These are phyloP conservation scores for Suillus discolor DNA, from an alignment of 768 basidiomycete genomes.

Conservation along the genomic window DNA sequence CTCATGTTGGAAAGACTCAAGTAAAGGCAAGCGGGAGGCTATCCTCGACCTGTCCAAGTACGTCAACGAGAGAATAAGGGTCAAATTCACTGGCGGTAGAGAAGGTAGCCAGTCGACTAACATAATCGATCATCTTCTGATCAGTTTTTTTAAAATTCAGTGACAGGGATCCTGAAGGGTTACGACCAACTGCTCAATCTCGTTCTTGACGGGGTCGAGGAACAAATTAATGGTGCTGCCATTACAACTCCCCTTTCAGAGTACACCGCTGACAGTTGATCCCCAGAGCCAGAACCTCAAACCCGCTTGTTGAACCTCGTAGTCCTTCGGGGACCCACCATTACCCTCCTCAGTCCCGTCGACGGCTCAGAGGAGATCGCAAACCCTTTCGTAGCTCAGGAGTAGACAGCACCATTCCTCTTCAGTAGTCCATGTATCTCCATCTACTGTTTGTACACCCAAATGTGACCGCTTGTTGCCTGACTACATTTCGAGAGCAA, in stretches of 20 bases:
- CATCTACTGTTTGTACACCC: slow-evolving; percentile 6
- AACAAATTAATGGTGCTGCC: slow-evolving; percentile 67
- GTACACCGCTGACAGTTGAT: neutral
- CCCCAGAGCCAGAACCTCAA: slow-evolving; percentile 63
- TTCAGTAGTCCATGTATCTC: neutral
- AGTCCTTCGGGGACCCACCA: slow-evolving; percentile 91
- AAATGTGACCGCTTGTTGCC: slow-evolving; percentile 12
- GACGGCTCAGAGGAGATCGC: slow-evolving; percentile 95
- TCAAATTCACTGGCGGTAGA: slow-evolving; percentile 97
- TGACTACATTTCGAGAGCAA: slow-evolving; percentile 19
- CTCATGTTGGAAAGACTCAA: slow-evolving; percentile 34
- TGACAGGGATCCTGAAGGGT: slow-evolving; percentile 91
- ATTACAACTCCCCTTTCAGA: neutral
- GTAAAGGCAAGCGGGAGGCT: slow-evolving; percentile 73
- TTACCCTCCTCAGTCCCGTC: slow-evolving; percentile 91
- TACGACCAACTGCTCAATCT: slow-evolving; percentile 96
- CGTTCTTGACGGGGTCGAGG: slow-evolving; percentile 94
- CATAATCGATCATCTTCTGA: neutral
- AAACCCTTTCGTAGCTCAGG: slow-evolving; percentile 82
- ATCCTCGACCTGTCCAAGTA: slow-evolving; percentile 96
- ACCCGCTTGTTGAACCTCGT: slow-evolving; percentile 77
- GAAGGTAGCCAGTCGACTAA: slow-evolving; percentile 61
- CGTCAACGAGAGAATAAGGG: slow-evolving; percentile 86
- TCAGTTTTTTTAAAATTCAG: slow-evolving; percentile 41
- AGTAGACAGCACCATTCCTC: slow-evolving; percentile 37